Conservation (phyloP, 768 basidiomycete species). For the Gautieria morchelliformis region DNA sequence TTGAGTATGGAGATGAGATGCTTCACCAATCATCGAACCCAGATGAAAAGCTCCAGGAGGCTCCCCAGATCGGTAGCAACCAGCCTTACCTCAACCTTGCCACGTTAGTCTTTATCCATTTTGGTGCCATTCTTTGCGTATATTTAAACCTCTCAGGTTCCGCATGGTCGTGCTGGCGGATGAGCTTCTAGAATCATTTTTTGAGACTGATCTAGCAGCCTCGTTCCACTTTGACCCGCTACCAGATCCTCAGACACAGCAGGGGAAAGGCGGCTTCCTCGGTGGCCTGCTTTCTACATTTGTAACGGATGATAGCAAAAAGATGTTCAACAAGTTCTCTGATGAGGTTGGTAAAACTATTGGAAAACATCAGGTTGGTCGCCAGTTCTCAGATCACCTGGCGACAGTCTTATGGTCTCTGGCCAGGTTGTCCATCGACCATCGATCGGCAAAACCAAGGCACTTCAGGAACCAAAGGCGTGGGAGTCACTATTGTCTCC, state of each 20-base stretch:
- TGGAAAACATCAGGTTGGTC: constrained; percentile 75
- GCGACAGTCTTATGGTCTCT: constrained; percentile 1
- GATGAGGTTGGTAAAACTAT: constrained; percentile 94
- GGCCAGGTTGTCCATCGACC: constrained; percentile 62
- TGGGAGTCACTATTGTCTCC: constrained; percentile 77
- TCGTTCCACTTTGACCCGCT: constrained; percentile 77
- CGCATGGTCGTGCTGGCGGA: constrained; percentile 98
- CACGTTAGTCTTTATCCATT: constrained; percentile 40
- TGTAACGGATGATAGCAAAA: constrained; percentile 85
- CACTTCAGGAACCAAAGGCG: constrained; percentile 76
- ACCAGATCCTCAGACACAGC: constrained; percentile 56
- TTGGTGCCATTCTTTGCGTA: background rate
- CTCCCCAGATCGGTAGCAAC: constrained; percentile 55
- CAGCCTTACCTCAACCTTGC: constrained; percentile 89
- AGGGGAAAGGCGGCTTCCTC: constrained; percentile 49
- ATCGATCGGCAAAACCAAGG: constrained; percentile 56
- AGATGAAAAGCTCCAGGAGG: constrained; percentile 26
- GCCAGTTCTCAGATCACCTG: background rate
- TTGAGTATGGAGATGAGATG: constrained; percentile 96
- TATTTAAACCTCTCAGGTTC: constrained; percentile 47
- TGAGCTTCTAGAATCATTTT: constrained; percentile 93
- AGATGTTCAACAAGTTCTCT: constrained; percentile 85
- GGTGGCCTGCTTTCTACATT: constrained; percentile 88
- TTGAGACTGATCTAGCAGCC: constrained; percentile 80
- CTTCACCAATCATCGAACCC: constrained; percentile 39